A percentile compares a stretch with the other conserved stretches of the same genome.
Evolutionary conservation across 1,139 yeast species (phyloP).

Genomic region (Debaryomyces nepalensis): DNA sequence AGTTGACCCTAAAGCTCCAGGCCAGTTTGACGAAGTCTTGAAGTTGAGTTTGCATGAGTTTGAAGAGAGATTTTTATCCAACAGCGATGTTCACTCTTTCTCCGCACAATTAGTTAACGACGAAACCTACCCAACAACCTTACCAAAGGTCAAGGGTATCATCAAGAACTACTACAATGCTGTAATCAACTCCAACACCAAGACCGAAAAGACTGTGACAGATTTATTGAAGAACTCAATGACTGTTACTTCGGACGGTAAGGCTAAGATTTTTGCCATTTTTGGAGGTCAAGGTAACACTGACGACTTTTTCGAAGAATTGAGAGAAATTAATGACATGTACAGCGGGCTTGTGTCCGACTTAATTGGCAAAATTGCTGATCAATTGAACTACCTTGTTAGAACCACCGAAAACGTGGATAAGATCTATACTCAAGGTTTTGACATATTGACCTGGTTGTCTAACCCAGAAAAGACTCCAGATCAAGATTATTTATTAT

Average conservation of each 20-base stretch:
- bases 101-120: constrained; percentile 70
- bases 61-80: constrained; percentile 74
- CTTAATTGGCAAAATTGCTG: constrained; percentile 71
- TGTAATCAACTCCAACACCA: constrained; percentile 50
- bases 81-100: constrained; percentile 85
- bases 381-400: constrained; percentile 68
- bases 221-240: constrained; percentile 55
- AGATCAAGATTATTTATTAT: constrained; percentile 81
- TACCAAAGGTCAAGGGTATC: constrained; percentile 70
- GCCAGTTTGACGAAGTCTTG: constrained; percentile 72
- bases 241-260: constrained; percentile 29
- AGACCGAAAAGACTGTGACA: constrained; percentile 38
- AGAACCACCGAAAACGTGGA: constrained; percentile 76
- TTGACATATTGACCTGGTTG: constrained; percentile 87
- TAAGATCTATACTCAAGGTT: constrained; percentile 92
- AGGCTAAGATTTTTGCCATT: constrained; percentile 75
- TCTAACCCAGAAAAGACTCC: constrained; percentile 86
- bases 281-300: constrained; percentile 99
- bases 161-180: constrained; percentile 77
- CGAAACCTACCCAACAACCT: constrained; percentile 65
- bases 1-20: constrained; percentile 50
- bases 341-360: constrained; percentile 79
- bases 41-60: constrained; percentile 77
- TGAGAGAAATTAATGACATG: constrained; percentile 78
- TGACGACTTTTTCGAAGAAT: constrained; percentile 96